These are phyloP conservation scores for Ploettnerulaceae sp. DNA, from an alignment of 2,329 filamentous ascomycete species.

Conservation along the genomic window DNA sequence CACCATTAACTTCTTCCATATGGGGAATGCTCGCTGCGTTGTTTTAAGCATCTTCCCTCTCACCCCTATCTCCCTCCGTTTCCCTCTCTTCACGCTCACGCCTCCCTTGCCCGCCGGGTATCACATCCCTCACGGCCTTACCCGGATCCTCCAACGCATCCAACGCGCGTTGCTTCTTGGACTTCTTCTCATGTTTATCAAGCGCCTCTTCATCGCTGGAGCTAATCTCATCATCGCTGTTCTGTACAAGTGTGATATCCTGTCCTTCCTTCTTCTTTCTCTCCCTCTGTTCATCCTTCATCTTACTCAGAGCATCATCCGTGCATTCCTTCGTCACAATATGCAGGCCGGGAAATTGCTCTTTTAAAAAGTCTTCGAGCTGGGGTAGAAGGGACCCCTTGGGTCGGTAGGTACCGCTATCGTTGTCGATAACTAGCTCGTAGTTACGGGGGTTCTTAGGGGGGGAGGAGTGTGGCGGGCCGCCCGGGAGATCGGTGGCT, in stretches of 20 bases:
- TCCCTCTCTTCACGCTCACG: conserved; percentile 22
- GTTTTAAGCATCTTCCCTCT: conserved; percentile 6
- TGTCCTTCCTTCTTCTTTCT: conserved; percentile 62
- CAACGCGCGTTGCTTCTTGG: conserved; percentile 47
- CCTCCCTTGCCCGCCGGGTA: conserved; percentile 23
- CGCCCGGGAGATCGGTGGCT: conserved; percentile 42
- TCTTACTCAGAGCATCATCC: conserved; percentile 63
- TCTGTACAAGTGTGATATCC: conserved; percentile 51
- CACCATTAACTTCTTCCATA: neutral
- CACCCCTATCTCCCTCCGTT: conserved; percentile 17
- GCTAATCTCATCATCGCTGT: conserved; percentile 38
- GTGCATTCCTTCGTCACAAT: conserved; percentile 74
- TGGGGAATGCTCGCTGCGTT: too few species aligned
- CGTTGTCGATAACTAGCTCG: conserved; percentile 90
- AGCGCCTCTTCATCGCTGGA: conserved; percentile 36
- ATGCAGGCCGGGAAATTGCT: conserved; percentile 72
- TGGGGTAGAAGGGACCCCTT: conserved; percentile 70
- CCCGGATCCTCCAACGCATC: conserved; percentile 38
- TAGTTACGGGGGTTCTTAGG: conserved; percentile 55
- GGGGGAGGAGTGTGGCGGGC: conserved; percentile 41
- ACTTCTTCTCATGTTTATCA: conserved; percentile 31
- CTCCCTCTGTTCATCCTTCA: conserved; percentile 73
- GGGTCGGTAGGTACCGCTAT: conserved; percentile 88
- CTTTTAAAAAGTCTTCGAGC: conserved; percentile 64
- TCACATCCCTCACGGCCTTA: conserved; percentile 22